Evolutionary conservation across 2,329 filamentous ascomycete species (phyloP).

Genomic region (Coccinonectria pachysandricola): DNA sequence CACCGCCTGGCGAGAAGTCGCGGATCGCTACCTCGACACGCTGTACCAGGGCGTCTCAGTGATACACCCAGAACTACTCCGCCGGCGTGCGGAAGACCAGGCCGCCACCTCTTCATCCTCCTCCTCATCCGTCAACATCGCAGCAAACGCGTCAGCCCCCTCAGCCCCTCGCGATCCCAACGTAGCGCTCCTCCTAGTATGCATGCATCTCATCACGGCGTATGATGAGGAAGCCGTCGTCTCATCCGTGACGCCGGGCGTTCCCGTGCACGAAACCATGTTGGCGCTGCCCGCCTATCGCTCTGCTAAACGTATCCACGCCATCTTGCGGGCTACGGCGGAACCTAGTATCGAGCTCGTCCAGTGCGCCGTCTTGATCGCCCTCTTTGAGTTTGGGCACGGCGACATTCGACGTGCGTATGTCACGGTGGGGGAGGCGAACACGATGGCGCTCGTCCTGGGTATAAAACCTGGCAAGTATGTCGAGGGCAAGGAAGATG

Average conservation of each 20-base stretch:
- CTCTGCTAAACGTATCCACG: slow-evolving; percentile 28
- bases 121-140: too few relatives aligned
- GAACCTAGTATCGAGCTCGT: slow-evolving; percentile 29
- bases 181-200: slow-evolving; percentile 29
- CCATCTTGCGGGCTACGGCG: slow-evolving; percentile 25
- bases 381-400: slow-evolving; percentile 35
- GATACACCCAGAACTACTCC: slow-evolving; percentile 26
- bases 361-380: slow-evolving; percentile 31
- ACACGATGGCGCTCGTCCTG: slow-evolving; percentile 26
- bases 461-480: slow-evolving; percentile 28
- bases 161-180: slow-evolving; percentile 15
- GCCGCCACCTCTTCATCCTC: neutral
- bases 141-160: too few relatives aligned
- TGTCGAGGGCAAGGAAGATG: slow-evolving; percentile 20
- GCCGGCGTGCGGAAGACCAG: slow-evolving; percentile 3
- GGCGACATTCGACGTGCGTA: slow-evolving; percentile 32
- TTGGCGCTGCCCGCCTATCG: slow-evolving; percentile 30
- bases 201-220: slow-evolving; percentile 32
- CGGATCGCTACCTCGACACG: slow-evolving; percentile 29
- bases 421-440: slow-evolving; percentile 31
- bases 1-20: slow-evolving; percentile 27
- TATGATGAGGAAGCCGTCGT: slow-evolving; percentile 27
- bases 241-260: slow-evolving; percentile 12
- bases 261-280: slow-evolving; percentile 26
- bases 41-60: slow-evolving; percentile 33